Evolutionary conservation across 176 grass and related monocot species (phyloP), one percentile per base, ranked within the genome.

Genomic region (Echinochloa phyllopogon): DNA sequence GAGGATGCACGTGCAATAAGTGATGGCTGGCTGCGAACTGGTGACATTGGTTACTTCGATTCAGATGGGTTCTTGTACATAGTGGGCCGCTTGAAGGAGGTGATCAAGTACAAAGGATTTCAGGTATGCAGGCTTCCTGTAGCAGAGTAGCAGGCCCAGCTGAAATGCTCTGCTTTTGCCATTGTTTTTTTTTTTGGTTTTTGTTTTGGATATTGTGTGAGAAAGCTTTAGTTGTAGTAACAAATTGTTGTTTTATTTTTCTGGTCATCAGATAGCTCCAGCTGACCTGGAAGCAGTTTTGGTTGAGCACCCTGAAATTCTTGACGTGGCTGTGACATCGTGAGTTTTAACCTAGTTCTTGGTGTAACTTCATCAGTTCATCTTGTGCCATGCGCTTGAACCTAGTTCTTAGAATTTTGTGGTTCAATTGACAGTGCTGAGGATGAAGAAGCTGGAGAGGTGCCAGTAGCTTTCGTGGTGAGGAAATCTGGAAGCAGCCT

Each of bases 41-140:
- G 96, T 53, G 96, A 98, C 48, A 56, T 90, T 78, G 95, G 91
- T 59, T 92, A 87, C 88, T 95, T 98, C 72, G 95, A 98, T 88
- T 75, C 83, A 55, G 93, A 98, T 79, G 93, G 95, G 48, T 92
- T 85, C 69, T 71, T 98, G 72, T 92, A 90, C 82, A 90, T 98
- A 78, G 77, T 92, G 77, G 93, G 86, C 80, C 91, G 96, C 42
- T 81, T 94, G 85, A 98, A 98, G 87, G 96, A 98, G 47, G 91
- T 88, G 50, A 95, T 98, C 66, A 98, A 98, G 58, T 95, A 98
- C 80, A 98, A 98, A 85, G 93, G 93, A 60, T 98, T 92, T 98
- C 96, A 95, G 91, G 93, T 98, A 90, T 23, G 72, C 59, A 33
- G 75, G 21, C 65, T 85, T 83, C 13, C 47, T 80, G 55, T 62